Evolutionary conservation across 768 basidiomycete species (phyloP).

Genomic region (Leccinellum albellum): DNA sequence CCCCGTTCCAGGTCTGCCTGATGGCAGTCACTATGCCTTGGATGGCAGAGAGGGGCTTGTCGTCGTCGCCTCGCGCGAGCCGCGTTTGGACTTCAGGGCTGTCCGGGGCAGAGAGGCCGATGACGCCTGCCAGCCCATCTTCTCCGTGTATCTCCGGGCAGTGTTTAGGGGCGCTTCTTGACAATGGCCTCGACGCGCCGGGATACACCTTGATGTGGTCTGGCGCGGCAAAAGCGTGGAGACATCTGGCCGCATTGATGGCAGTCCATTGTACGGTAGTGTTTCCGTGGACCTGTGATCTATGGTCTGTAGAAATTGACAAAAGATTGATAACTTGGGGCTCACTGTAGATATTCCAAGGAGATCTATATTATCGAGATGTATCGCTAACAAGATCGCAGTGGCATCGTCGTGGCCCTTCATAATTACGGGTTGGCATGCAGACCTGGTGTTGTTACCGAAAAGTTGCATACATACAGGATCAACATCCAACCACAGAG

Average conservation of each 20-base stretch:
- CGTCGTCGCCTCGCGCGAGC: conserved; percentile 43
- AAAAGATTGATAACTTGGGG: not conserved
- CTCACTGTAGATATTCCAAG: conserved; percentile 82
- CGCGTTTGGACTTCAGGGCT: conserved; percentile 47
- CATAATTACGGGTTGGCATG: conserved; percentile 1
- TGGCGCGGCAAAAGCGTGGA: conserved; percentile 70
- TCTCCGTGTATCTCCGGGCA: conserved; percentile 79
- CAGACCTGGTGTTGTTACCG: not conserved
- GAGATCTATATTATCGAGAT: conserved; percentile 60
- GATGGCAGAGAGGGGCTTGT: conserved; percentile 48
- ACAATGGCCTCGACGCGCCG: conserved; percentile 68
- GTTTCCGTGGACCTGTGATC: conserved; percentile 74
- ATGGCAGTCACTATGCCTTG: conserved; percentile 65
- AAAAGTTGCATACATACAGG: conserved; percentile 41
- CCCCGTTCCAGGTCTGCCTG: conserved; percentile 51
- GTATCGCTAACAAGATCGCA: conserved; percentile 73
- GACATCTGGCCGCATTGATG: conserved; percentile 72
- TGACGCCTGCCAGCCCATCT: conserved; percentile 82
- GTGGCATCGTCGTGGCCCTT: conserved; percentile 90
- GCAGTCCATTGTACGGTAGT: conserved; percentile 57
- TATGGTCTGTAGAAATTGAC: not conserved
- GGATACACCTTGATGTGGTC: conserved; percentile 56
- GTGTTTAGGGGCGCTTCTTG: conserved; percentile 50
- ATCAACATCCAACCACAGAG: conserved; percentile 63
- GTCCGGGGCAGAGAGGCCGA: conserved; percentile 59